Base-by-base conservation (phyloP, 2,329 filamentous ascomycete species). In the Emergomyces orientalis region DNA sequence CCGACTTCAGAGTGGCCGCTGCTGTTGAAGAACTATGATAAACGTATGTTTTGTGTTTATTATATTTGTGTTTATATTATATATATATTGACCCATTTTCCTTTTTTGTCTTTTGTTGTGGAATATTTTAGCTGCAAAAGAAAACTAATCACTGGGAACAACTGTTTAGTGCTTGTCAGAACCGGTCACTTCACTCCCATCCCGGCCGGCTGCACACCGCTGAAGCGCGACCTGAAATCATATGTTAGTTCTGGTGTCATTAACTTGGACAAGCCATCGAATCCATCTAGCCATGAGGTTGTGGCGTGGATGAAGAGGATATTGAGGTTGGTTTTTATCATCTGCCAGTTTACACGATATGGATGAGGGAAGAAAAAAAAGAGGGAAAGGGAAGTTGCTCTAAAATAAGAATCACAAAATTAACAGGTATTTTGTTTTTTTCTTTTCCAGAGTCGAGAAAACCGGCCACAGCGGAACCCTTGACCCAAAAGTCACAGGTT, bases 251-350 rank as follows among this genome's bases (percentile, higher is more conserved):
- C 91, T 67, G 94, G 94, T 80, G 93, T 99, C 64, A 97, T 99
- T 80, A 99, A 99, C 81, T 87, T 97, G 70, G 90, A 95, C 81
- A 96, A 96, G 82, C 94, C 93, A 63, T 95, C 92, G 61, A 99
- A 99, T 82, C 93, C 93, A 62, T 97, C 92, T 69, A 94, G 89
- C 73, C 94, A 99, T 84, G 94, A 99, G 83, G 94, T 99, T 69
- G 94, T 99, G 74, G 93, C 94, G 69, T 99, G 94, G 94, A 89
- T 97, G 71, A 99, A 99, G 88, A 88, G 93, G 71, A 97, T 97
- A 72, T 84, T 99, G 63, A 88, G 89, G 88, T 91, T 85, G 67
- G 79, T 63, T 60, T 58, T 47, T 37, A 34, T 55, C n/a, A 30
- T 41, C n/a, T 7, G 9, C 9, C 9, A 14, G 19, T 25, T 41